These are phyloP conservation scores for Boletus reticuloceps DNA, from an alignment of 768 basidiomycete genomes.

Conservation along the genomic window DNA sequence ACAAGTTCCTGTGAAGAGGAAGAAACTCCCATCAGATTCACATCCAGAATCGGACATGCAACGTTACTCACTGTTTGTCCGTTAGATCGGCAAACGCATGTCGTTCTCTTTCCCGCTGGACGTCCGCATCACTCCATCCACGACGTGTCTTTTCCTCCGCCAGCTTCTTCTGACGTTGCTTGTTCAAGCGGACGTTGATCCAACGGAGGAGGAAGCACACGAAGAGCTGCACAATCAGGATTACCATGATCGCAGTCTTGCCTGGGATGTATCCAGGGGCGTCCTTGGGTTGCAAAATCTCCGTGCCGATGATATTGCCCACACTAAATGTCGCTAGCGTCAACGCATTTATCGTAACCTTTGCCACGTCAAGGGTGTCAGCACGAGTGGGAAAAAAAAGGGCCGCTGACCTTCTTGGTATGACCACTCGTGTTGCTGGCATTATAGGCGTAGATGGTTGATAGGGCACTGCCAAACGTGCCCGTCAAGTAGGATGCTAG, in stretches of 20 bases:
- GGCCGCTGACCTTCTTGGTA: slow-evolving; percentile 51
- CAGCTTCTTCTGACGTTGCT: slow-evolving; percentile 41
- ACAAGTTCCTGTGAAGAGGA: slow-evolving; percentile 46
- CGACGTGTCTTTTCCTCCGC: slow-evolving; percentile 41
- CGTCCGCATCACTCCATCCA: slow-evolving; percentile 59
- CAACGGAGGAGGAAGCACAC: slow-evolving; percentile 49
- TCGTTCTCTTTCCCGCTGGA: slow-evolving; percentile 55
- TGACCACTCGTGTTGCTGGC: slow-evolving; percentile 63
- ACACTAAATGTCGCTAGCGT: slow-evolving; percentile 53
- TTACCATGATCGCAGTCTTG: slow-evolving; percentile 62
- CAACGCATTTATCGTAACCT: slow-evolving; percentile 60
- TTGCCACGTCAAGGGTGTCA: slow-evolving; percentile 3
- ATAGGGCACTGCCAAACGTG: slow-evolving; percentile 59
- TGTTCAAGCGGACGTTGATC: slow-evolving; percentile 55
- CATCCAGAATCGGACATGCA: not conserved
- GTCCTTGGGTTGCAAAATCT: slow-evolving; percentile 61
- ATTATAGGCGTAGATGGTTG: slow-evolving; percentile 62
- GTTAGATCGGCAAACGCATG: slow-evolving; percentile 64
- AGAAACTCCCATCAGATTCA: slow-evolving; percentile 2
- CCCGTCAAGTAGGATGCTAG: slow-evolving; percentile 48
- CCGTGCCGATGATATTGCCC: slow-evolving; percentile 62
- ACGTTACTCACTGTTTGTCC: slow-evolving; percentile 52
- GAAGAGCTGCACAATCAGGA: slow-evolving; percentile 50
- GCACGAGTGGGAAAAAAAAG: not conserved
- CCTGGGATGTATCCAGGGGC: slow-evolving; percentile 64